Evolutionary conservation across 192 early-diverging fungal species (phyloP).

Genomic region (Phlyctochytrium bullatum): DNA sequence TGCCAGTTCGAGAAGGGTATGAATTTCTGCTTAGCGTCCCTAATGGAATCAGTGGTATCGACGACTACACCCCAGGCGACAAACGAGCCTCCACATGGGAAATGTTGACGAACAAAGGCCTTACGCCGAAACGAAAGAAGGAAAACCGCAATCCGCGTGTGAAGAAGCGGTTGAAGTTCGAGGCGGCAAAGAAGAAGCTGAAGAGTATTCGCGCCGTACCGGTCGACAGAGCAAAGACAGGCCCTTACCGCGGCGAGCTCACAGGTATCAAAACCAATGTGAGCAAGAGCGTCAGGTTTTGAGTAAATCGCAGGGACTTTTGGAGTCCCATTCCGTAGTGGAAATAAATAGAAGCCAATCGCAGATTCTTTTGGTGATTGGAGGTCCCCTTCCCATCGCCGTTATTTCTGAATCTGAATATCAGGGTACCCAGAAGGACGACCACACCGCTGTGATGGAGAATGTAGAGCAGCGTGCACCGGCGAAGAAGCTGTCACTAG

Average conservation of each 20-base stretch:
- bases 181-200: constrained; percentile 87
- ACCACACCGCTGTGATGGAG: constrained; percentile 34
- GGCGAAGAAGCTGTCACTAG: too few species aligned
- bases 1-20: too few species aligned
- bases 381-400: too few species aligned
- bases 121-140: constrained; percentile 88
- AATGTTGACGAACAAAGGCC: constrained; percentile 95
- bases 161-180: constrained; percentile 86
- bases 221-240: constrained; percentile 60
- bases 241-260: constrained; percentile 85
- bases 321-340: too few species aligned
- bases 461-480: too few species aligned
- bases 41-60: constrained; percentile 29
- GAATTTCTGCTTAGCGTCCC: too few species aligned
- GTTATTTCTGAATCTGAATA: too few species aligned
- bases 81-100: constrained; percentile 84
- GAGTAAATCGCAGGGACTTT: neutral
- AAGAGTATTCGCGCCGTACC: constrained; percentile 68
- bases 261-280: constrained; percentile 91
- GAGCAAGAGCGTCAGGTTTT: constrained; percentile 76
- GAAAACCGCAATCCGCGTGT: constrained; percentile 93
- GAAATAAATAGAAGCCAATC: too few species aligned
- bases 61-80: constrained; percentile 29
- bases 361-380: too few species aligned
- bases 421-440: constrained; percentile 51